Evolutionary conservation across 768 basidiomycete genomes (phyloP), one percentile per base, ranked within the genome.

Genomic region (Heimioporus sp.): DNA sequence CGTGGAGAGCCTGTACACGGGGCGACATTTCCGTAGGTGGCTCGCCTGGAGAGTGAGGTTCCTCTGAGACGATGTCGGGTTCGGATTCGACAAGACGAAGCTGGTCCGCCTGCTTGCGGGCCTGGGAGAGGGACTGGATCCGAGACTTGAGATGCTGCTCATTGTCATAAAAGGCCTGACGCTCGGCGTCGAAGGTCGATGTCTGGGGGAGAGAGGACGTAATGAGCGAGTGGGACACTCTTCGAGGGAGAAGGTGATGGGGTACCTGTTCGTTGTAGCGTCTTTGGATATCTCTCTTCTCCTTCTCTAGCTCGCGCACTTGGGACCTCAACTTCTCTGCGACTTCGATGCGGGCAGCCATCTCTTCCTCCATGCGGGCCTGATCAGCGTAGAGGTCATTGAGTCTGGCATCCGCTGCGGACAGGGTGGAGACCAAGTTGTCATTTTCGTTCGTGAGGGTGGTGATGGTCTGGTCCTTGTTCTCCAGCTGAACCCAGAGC

Each of bases 121-220:
- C 76, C 55, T 90, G 82, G 8, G 80, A 75, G 36, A 93, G 80
- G 9, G 87, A 88, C 63, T 89, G 86, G 46, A 95, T 92, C 53
- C 91, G 89, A 41, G 89, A 88, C 70, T 92, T 93, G 57, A 94
- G 84, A 68, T 93, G 92, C 65, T 94, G 89, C 62, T 96, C 92
- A 63, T 91, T 92, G 70, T 95, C 92, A 64, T 92, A 92, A 69
- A 93, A 90, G 15, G 91, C 80, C 66, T 94, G 91, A 32, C 93
- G 86, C 70, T 96, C 93, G 9, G 90, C 88, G 64, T 96, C 93
- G 64, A 94, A 95, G 4, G 88, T 87, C 16, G 82, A 74, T n/a
- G 85, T 86, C 92, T 95, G 63, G 32, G 40, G 11, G 49, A 43
- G 28, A 5, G 24, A 5, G 24, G 24, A 51, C 32, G 47, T 52